A percentile compares a stretch with the other conserved stretches of the same genome.
These are phyloP conservation scores for Ophidiomyces ophidiicola DNA, from an alignment of 2,329 filamentous ascomycete species.

Conservation along the genomic window DNA sequence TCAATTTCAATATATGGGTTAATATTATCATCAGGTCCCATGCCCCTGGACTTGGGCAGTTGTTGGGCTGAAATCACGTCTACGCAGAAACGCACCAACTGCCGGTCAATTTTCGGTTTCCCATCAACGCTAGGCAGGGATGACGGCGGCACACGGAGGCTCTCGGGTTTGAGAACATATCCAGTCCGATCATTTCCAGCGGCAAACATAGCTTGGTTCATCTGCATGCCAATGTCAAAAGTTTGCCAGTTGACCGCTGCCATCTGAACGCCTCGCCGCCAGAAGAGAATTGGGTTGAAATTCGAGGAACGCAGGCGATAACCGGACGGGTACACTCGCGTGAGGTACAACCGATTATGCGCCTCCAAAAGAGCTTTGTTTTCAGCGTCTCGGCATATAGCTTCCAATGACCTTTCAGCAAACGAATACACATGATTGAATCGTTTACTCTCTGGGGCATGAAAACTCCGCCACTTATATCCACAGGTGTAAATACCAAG, in stretches of 20 bases:
- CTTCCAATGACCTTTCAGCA: slow-evolving; percentile 77
- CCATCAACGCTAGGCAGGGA: slow-evolving; percentile 21
- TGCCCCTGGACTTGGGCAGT: slow-evolving; percentile 66
- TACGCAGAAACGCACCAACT: slow-evolving; percentile 72
- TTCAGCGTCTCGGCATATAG: slow-evolving; percentile 61
- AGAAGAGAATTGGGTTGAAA: slow-evolving; percentile 86
- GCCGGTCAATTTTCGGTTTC: slow-evolving; percentile 57
- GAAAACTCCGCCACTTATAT: slow-evolving; percentile 76
- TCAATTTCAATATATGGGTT: slow-evolving; percentile 94
- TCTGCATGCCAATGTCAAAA: slow-evolving; percentile 86
- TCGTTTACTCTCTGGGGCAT: slow-evolving; percentile 62
- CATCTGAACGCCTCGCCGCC: slow-evolving; percentile 95
- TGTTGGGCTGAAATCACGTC: slow-evolving; percentile 90
- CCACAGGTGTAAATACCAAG: slow-evolving; percentile 68
- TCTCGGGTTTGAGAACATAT: slow-evolving; percentile 85
- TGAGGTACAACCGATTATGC: slow-evolving; percentile 84
- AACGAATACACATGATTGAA: slow-evolving; percentile 96
- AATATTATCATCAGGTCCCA: slow-evolving; percentile 61
- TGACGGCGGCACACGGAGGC: slow-evolving; percentile 46
- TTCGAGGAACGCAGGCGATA: slow-evolving; percentile 78
- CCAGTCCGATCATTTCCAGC: slow-evolving; percentile 75
- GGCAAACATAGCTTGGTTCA: slow-evolving; percentile 96
- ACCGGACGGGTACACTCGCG: slow-evolving; percentile 84
- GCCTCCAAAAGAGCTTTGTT: slow-evolving; percentile 68
- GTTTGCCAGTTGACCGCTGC: slow-evolving; percentile 97